Evolutionary conservation across 2,329 filamentous ascomycete genomes (phyloP), one percentile per base, ranked within the genome.

Genomic region (Hymenoscyphus repandus): DNA sequence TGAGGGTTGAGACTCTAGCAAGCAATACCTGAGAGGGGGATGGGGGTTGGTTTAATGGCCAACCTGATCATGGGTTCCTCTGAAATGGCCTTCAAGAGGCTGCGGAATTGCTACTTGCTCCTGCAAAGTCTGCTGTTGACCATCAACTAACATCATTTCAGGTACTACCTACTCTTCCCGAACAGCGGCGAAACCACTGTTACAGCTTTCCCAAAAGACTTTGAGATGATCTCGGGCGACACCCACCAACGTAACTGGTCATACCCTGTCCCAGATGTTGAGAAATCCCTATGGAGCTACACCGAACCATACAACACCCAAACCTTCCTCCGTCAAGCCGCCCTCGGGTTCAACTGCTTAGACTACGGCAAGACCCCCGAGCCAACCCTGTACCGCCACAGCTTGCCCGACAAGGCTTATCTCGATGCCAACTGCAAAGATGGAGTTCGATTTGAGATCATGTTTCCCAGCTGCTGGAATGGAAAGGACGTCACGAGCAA

Each of bases 341-440:
- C 91, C 9, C 62, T 96, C 27, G 92, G 93, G 3, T 96, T 96
- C 79, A 97, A 97, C 76, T 97, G 93, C 70, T 72, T 99, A 54
- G 85, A 97, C 79, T 96, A 96, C 66, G 63, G 61, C 31, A 73
- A 69, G 20, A 62, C 69, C 0, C 54, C 63, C 2, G 63, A 65
- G 47, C 77, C 78, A 1, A 86, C 90, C 12, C 77, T 95, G 33
- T 86, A 82, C 68, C 89, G 91, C 58, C 91, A 96, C 69, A 83
- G 80, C 66, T 63, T 96, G 60, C 91, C 92, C 0, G 79, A 85
- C 62, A 95, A 95, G 76, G 70, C 71, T 0, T 95, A 81, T 65
- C 75, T 96, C 33, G 90, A 96, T 64, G 77, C 76, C 49, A 83
- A 92, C 70, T 97, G 92, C 71, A 70, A 72, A n/a, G 78, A 95